Conservation (phyloP, 805 yeast species). For the Cephaloascus fragrans region DNA sequence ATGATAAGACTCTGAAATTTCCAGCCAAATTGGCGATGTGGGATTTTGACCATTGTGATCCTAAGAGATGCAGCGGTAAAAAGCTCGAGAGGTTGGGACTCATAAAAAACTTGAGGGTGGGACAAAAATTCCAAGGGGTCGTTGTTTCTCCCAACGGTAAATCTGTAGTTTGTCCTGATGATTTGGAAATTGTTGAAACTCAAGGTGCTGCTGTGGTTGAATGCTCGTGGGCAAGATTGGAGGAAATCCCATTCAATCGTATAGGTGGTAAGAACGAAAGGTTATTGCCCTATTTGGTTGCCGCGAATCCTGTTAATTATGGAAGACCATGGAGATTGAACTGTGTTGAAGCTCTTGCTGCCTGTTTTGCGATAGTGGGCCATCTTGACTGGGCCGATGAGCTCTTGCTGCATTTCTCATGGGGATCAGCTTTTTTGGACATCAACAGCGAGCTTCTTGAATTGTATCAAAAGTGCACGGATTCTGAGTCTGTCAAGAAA, state of each 20-base stretch:
- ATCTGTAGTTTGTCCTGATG: slow-evolving; percentile 84
- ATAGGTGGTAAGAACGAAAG: slow-evolving; percentile 90
- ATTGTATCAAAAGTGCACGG: slow-evolving; percentile 71
- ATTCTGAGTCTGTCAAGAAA: slow-evolving; percentile 56
- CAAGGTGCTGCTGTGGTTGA: slow-evolving; percentile 96
- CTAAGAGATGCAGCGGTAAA: slow-evolving; percentile 94
- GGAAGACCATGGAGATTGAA: slow-evolving; percentile 94
- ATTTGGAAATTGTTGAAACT: slow-evolving; percentile 62
- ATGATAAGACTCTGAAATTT: slow-evolving; percentile 26
- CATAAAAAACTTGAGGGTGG: slow-evolving; percentile 71
- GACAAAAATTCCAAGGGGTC: slow-evolving; percentile 86
- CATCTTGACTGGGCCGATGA: slow-evolving; percentile 81
- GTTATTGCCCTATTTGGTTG: slow-evolving; percentile 82
- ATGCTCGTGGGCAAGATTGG: slow-evolving; percentile 97
- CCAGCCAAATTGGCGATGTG: slow-evolving; percentile 94
- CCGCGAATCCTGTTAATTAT: slow-evolving; percentile 95
- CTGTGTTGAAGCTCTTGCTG: slow-evolving; percentile 96
- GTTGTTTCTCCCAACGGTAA: slow-evolving; percentile 92
- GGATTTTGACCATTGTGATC: slow-evolving; percentile 99
- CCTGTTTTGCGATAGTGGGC: slow-evolving; percentile 92
- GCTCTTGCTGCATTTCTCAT: slow-evolving; percentile 70
- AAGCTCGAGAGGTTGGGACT: slow-evolving; percentile 83
- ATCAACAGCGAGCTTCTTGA: slow-evolving; percentile 73
- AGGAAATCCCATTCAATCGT: slow-evolving; percentile 88
- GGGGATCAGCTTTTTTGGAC: slow-evolving; percentile 86